Base-by-base conservation (phyloP, 257 asterid species). In the Eustoma russellianum region DNA sequence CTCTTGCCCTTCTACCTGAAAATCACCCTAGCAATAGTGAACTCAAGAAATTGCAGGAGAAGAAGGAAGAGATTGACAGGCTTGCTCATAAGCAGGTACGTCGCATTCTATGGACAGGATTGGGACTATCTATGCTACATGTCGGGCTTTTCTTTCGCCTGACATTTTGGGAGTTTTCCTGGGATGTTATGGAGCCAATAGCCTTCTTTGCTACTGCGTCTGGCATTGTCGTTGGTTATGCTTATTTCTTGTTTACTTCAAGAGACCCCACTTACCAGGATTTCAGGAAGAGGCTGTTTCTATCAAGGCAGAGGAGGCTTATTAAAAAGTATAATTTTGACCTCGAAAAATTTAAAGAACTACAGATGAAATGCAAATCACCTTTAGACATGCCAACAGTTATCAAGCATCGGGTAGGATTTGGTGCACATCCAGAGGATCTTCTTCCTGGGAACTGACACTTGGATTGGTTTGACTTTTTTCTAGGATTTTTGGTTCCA, bases 111-210 rank as follows among this genome's bases (percentile, higher is more conserved):
- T 90, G 90, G 93, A 74, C 65, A 2, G 95, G 97, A 15, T 66
- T 90, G 66, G 94, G 85, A 13, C 55, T 77, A 47, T 56, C 84
- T 13, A 67, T 90, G 53, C 58, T 67, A 9, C 91, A 83, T 41
- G 92, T 86, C 0, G 90, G 94, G 5, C 84, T 89, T 52, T 90
- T 90, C 86, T 90, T 90, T 48, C 95, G 97, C 43, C 81, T 90
- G 5, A 90, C 97, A 0, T 90, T 79, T 68, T 90, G 97, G 97
- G 97, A 90, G 62, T 90, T 86, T 62, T 86, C 96, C 53, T 90
- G 97, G 97, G 94, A 90, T 12, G 93, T 86, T 45, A 90, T 90
- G 97, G 97, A 90, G 70, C 97, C 95, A 5, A 78, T 86, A 44
- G 93, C 94, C 2, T 90, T 90, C 61, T 86, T 86, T 79, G 70